Conservation (phyloP, 2,329 filamentous ascomycete species). For the Xylaria sp. region DNA sequence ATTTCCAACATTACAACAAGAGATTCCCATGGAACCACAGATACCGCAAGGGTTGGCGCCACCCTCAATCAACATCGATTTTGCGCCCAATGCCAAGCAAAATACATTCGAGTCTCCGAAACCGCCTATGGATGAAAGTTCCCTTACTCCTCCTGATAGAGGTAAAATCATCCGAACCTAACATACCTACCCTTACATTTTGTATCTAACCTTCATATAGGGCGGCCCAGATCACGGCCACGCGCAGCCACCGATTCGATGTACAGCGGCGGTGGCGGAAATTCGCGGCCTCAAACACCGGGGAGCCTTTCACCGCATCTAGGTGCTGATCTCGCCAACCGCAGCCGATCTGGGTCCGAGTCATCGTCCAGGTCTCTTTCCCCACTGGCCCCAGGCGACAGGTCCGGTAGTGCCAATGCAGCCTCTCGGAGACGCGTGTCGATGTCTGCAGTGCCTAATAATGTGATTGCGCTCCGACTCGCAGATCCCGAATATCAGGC, state of each 20-base stretch:
- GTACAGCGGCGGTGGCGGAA: constrained; percentile 57
- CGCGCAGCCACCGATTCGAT: constrained; percentile 70
- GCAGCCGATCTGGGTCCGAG: constrained; percentile 56
- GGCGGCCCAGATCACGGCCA: constrained; percentile 60
- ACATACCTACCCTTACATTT: constrained; percentile 8
- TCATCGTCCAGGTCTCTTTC: constrained; percentile 59
- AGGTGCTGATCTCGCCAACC: constrained; percentile 56
- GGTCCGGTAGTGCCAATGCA: constrained; percentile 58
- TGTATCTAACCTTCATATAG: constrained; percentile 49
- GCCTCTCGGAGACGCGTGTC: constrained; percentile 67
- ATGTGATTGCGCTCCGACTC: constrained; percentile 83
- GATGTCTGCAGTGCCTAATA: constrained; percentile 70
- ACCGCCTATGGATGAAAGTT: constrained; percentile 75
- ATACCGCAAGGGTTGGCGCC: constrained; percentile 72
- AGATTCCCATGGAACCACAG: constrained; percentile 65
- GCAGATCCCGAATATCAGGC: constrained; percentile 87
- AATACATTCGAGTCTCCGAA: constrained; percentile 74
- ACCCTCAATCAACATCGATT: constrained; percentile 95
- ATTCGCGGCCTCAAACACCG: constrained; percentile 54
- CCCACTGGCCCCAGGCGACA: constrained; percentile 68
- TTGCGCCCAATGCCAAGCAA: constrained; percentile 78
- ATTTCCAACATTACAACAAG: constrained; percentile 62
- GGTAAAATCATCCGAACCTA: constrained; percentile 55
- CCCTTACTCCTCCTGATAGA: constrained; percentile 82
- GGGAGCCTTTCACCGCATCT: constrained; percentile 63